phyloP scores from a whole-genome alignment of 176 grass and related monocot species.

The Neostapfia colusana region DNA sequence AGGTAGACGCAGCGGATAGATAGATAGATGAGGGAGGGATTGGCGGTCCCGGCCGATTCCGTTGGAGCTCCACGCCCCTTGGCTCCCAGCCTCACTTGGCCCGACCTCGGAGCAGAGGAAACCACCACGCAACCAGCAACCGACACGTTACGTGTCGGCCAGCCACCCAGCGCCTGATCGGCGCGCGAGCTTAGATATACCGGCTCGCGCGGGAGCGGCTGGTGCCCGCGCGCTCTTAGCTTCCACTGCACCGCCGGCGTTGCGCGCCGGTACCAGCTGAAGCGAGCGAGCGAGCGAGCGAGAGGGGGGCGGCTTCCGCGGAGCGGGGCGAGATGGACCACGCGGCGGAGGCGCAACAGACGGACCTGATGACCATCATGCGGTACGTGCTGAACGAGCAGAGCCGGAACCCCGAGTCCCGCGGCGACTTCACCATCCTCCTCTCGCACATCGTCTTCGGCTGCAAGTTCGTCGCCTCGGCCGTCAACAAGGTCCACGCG shows the following conservation, averaged over 20 bases:
- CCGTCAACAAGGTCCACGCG: constrained; percentile 75
- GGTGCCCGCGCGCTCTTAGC: background rate
- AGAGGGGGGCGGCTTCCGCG: background rate
- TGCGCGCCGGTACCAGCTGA: background rate
- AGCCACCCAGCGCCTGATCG: background rate
- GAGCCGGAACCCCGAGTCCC: constrained; percentile 66
- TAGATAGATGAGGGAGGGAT: constrained; percentile 50
- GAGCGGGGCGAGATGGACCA: constrained; percentile 67
- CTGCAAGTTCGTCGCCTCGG: constrained; percentile 95
- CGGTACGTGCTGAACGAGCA: constrained; percentile 96
- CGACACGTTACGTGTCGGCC: constrained; percentile 11
- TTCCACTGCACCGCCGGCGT: background rate
- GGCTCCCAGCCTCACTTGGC: constrained; percentile 41
- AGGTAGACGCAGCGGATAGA: constrained; percentile 49
- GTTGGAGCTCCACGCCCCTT: constrained; percentile 44
- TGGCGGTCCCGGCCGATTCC: constrained; percentile 44
- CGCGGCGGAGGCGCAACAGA: constrained; percentile 70
- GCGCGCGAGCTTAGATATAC: background rate
- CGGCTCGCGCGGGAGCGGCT: background rate
- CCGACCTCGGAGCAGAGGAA: background rate
- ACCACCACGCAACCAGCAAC: background rate
- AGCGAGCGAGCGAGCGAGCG: background rate
- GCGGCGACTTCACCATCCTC: constrained; percentile 96
- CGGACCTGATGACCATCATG: constrained; percentile 98
- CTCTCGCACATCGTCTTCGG: constrained; percentile 97